These are phyloP conservation scores for Akanthomyces muscarius DNA, from an alignment of 2,329 filamentous ascomycete species.

Conservation along the genomic window DNA sequence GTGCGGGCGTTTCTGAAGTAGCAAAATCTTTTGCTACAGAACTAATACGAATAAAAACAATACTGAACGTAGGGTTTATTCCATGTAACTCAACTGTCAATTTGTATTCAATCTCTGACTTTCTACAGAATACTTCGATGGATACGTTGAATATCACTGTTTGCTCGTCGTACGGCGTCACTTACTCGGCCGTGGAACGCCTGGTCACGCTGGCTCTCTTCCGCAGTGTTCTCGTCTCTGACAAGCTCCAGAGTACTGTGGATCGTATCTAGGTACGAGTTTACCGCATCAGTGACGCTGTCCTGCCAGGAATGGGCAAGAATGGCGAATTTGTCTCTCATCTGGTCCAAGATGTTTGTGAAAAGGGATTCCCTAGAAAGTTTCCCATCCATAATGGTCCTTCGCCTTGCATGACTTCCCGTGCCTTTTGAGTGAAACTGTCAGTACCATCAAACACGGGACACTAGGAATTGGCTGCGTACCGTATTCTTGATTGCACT, in stretches of 20 bases:
- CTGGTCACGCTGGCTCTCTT: not conserved
- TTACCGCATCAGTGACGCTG: not conserved
- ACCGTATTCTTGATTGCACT: not conserved
- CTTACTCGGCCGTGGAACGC: not conserved
- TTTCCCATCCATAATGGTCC: not conserved
- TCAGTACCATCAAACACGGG: not conserved
- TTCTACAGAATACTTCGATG: not conserved
- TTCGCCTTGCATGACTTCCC: no score
- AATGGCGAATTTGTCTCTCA: not conserved
- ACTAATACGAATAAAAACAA: no score
- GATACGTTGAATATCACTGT: not conserved
- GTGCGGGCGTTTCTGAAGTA: no score
- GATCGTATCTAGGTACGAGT: not conserved
- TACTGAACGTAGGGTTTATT: no score
- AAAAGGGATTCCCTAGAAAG: not conserved
- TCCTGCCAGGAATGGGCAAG: not conserved
- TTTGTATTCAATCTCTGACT: no score
- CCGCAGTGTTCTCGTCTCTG: not conserved
- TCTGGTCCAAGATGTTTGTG: not conserved
- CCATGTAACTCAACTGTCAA: no score
- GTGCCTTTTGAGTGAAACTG: not conserved
- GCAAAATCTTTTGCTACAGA: not conserved
- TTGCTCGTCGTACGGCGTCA: not conserved
- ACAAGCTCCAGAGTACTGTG: not conserved
- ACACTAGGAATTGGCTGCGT: not conserved